A percentile compares a stretch with the other conserved stretches of the same genome.
phyloP scores from a whole-genome alignment of 305 asterid genomes.

The Fraxinus albicans region DNA sequence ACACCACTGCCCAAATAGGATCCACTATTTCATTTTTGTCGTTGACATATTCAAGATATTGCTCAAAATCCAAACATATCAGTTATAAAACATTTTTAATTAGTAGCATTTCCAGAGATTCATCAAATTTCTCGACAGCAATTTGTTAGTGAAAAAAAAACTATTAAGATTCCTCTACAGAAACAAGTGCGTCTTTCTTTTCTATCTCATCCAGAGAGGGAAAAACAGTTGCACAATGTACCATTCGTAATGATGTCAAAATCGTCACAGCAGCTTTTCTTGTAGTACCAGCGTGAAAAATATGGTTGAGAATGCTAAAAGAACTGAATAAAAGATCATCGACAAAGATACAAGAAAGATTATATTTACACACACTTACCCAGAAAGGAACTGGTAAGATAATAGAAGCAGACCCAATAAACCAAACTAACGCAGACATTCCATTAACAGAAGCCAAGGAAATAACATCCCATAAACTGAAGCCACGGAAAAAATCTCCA shows the following conservation, averaged over 20 bases:
- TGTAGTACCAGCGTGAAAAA: neutral
- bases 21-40: neutral
- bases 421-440: conserved; percentile 15
- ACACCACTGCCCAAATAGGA: neutral
- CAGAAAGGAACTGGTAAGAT: conserved; percentile 33
- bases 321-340: neutral
- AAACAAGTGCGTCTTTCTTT: neutral
- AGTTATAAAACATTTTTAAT: neutral
- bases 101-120: neutral
- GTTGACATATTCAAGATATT: neutral
- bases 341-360: neutral
- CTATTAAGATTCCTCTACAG: neutral
- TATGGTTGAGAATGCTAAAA: neutral
- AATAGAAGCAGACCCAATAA: conserved; percentile 26
- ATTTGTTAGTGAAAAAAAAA: neutral
- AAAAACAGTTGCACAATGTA: neutral
- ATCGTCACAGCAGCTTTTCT: neutral
- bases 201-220: neutral
- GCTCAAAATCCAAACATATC: neutral
- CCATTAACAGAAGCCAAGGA: conserved; percentile 12
- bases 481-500: conserved; percentile 38
- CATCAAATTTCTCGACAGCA: neutral
- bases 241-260: neutral
- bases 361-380: conserved; percentile 37
- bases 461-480: neutral